Base-by-base conservation (phyloP, 140 eudicot genomes). In the Flaveria floridana region DNA sequence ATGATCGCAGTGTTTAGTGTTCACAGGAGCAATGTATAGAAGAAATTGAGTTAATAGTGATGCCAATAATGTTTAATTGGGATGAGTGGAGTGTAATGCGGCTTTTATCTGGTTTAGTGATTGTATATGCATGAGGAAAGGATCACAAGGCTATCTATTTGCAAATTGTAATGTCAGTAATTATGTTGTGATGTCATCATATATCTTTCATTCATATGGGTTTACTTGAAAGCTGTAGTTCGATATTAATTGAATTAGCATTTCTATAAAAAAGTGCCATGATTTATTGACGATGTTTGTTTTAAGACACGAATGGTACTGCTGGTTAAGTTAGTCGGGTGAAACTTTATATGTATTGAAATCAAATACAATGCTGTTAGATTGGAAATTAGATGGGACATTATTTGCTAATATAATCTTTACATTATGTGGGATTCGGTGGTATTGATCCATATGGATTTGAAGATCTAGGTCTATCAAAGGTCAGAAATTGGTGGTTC, bases 81-180 rank as follows among this genome's bases (percentile, higher is more conserved):
- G 68, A 61, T 26, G 28, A 25, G 12, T 0, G 71, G 42, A 59
- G 70, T 23, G 56, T n/a, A 21, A 23, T 55, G 30, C 13, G 19
- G 66, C 37, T 57, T 46, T 44, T 46, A 74, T 18, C 1, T 15
- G 34, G 15, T 30, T 74, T 50, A 18, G 41, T 64, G 72, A 64
- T 63, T 26, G 10, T 6, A 76, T 76, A 75, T 28, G 79, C 47
- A 37, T 76, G 67, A 23, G 30, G 47, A 74, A 74, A 70, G 61
- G 51, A 73, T 63, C 72, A 26, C 11, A 41, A 50, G 50, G 72
- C 53, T 47, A 18, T 34, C 37, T 8, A 30, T 65, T 28, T 51
- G 42, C 75, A 76, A 68, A 26, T n/a, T 63, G 64, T 74, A 10
- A 42, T 37, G 23, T 76, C 19, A 9, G 15, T 67, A 76, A 20